Conservation (phyloP, 352 stramenopile genomes). For the Phytopythium montanum region DNA sequence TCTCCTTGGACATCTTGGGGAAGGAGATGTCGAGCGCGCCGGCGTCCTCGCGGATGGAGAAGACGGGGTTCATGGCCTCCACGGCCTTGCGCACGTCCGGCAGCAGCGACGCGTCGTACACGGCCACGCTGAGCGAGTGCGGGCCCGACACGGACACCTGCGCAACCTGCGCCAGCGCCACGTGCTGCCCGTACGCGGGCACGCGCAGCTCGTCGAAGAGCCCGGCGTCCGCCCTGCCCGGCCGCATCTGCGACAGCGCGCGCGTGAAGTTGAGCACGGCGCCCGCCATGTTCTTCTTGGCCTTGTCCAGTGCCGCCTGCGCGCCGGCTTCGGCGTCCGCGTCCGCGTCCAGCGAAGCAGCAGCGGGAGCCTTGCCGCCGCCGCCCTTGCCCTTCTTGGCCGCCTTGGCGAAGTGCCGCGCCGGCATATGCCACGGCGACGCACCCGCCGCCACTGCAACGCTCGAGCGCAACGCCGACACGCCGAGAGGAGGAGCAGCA, state of each 20-base stretch:
- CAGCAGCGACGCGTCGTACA: conserved; percentile 80
- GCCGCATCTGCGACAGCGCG: conserved; percentile 70
- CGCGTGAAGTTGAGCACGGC: conserved; percentile 77
- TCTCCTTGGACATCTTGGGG: conserved; percentile 87
- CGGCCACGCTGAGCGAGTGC: conserved; percentile 62
- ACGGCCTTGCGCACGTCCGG: conserved; percentile 70
- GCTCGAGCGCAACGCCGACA: neutral
- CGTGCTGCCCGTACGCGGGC: conserved; percentile 77
- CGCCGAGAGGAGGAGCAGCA: neutral
- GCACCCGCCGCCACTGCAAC: neutral
- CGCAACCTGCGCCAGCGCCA: conserved; percentile 69
- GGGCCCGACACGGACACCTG: conserved; percentile 66
- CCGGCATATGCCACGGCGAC: conserved; percentile 6
- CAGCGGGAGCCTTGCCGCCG: conserved; percentile 4
- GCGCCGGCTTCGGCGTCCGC: conserved; percentile 12
- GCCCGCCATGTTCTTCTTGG: conserved; percentile 80
- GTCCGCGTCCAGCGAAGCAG: conserved; percentile 1
- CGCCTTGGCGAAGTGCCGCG: conserved; percentile 61
- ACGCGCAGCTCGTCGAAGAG: conserved; percentile 83
- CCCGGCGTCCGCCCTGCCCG: conserved; percentile 69
- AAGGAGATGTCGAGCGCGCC: conserved; percentile 72
- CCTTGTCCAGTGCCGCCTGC: conserved; percentile 43
- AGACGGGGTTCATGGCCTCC: conserved; percentile 73
- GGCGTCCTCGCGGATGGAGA: conserved; percentile 64
- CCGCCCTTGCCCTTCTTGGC: conserved; percentile 54